Evolutionary conservation across 2,329 filamentous ascomycete species (phyloP), one percentile per base, ranked within the genome.

Genomic region (Tolypocladium pustulatum): DNA sequence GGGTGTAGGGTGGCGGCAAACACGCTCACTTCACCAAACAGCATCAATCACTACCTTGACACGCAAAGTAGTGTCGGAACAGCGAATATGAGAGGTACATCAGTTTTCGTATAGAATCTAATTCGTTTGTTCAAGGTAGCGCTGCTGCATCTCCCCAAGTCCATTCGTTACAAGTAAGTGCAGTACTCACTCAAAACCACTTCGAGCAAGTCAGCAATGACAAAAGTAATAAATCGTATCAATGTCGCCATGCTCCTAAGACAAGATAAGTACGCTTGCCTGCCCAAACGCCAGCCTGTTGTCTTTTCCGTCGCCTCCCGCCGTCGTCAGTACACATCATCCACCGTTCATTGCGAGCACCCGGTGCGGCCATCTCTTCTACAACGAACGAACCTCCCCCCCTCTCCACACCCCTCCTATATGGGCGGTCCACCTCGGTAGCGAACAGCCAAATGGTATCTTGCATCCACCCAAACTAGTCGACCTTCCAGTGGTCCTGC

Each of bases 401-500:
- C 22, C 12, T 15, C 41, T 46, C 12, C 49, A 34, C 9, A n/a
- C 49, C 34, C 49, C 20, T 52, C 30, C 17, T n/a, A 22, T 20
- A 34, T 15, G 49, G 20, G 10, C 49, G 15, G 30, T 32, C 30
- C 49, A 34, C 30, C 8, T 7, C 15, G 34, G 4, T 30, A 34
- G 49, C 20, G 30, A 20, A 52, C 49, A n/a, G 25, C 30, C 49
- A n/a, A 52, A 15, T 13, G 30, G 30, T n/a, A 52, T n/a, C 49
- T n/a, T 52, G n/a, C 20, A 20, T 52, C 49, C 46, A 12, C 46
- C 2, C 27, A 12, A 20, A 9, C 62, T 89, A 96, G 72, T 97
- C 93, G 27, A 87, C 88, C 78, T 97, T 97, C 92, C 93, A 97
- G 72, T 97, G 93, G 66, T 96, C 90, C 55, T 90, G 82, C 67